Base-by-base conservation (phyloP, 2,329 filamentous ascomycete species). In the Beauveria bassiana region DNA sequence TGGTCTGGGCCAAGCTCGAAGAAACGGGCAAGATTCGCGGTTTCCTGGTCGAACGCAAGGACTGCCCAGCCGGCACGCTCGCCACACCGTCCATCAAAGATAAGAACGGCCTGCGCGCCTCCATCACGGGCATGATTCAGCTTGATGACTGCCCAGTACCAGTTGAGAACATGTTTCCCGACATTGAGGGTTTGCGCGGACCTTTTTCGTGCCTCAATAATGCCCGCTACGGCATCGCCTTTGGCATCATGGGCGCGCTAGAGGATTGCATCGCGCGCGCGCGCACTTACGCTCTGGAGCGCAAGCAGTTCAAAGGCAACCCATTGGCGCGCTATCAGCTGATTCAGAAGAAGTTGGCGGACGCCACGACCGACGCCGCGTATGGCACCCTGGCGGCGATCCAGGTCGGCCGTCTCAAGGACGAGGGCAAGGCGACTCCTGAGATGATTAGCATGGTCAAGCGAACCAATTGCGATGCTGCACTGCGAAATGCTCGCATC, bases 381-480 rank as follows among this genome's bases (percentile, higher is more conserved):
- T 98, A 90, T 71, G 95, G 95, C 49, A 90, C 91, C n/a, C 78
- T 96, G 60, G 95, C 95, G 7, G 88, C 91, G 8, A 86, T 91
- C 62, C 95, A 99, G 75, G 93, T 98, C 42, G 93, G 92, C 58
- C 82, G 93, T 64, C 84, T 98, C 62, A 98, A 97, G 82, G 93
- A 98, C 69, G 86, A 91, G 72, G 93, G 93, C 65, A 90, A 91
- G 74, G 86, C 84, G 26, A 87, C 89, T 3, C 93, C 95, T 7
- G 95, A 99, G 79, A 98, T 98, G 93, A 96, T 99, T 70, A 87
- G 84, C 73, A 84, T 99, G 90, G 87, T 98, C 72, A 99, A 99
- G 83, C 83, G 95, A 67, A 93, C 98, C 78, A 99, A 99, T 76
- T 99, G 95, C 75, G 95, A 99, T 75, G 81, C 88, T 58, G 95